These are phyloP conservation scores for Carex littledalei DNA, from an alignment of 176 grass and related monocot genomes.

Conservation along the genomic window DNA sequence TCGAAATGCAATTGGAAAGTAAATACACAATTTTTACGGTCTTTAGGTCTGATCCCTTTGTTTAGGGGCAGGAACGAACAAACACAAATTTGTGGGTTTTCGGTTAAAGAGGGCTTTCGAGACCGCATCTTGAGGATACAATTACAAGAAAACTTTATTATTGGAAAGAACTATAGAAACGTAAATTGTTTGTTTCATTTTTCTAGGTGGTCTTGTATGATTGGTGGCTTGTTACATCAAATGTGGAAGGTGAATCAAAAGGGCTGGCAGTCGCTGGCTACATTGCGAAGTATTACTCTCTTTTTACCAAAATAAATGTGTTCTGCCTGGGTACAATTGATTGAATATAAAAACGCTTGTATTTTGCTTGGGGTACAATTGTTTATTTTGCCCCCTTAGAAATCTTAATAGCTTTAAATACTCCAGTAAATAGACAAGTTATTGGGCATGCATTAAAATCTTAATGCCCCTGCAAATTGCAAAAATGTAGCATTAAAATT, in stretches of 20 bases:
- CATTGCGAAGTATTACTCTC: not conserved
- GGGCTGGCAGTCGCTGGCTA: not conserved
- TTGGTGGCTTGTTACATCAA: not conserved
- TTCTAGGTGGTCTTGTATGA: conserved; percentile 5
- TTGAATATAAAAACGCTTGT: not conserved
- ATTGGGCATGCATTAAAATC: not conserved
- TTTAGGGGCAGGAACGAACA: not conserved
- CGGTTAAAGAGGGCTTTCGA: not conserved
- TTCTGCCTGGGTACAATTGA: not conserved
- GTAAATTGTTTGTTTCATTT: not conserved
- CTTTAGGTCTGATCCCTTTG: not conserved
- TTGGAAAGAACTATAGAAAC: not conserved
- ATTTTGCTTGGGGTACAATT: not conserved
- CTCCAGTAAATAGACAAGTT: not conserved
- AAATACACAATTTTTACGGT: not conserved
- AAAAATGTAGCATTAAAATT: not conserved
- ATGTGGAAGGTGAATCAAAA: not conserved
- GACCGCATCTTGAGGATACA: not conserved
- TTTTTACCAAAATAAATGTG: not conserved
- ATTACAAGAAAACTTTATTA: not conserved
- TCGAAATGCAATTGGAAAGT: not conserved
- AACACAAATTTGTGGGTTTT: not conserved
- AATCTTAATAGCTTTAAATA: not conserved
- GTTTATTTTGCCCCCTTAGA: not conserved
- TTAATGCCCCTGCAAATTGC: not conserved